Base-by-base conservation (phyloP, 805 yeast species). In the Priceomyces carsonii region DNA sequence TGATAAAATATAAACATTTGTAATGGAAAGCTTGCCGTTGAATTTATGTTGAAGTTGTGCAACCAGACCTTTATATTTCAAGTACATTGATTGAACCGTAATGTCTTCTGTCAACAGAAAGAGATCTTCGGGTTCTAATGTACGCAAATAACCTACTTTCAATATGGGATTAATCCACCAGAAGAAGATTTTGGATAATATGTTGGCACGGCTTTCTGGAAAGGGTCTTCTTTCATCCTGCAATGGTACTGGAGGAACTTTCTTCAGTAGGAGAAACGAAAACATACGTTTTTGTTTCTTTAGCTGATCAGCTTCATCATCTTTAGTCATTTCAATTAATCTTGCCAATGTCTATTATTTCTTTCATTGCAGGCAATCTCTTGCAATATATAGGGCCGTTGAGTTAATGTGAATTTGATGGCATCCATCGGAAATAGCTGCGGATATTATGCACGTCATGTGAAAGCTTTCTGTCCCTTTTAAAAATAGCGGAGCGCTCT, bases 241-340 rank as follows among this genome's bases (percentile, higher is more conserved):
- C 8, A 44, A 25, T 0, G 84, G 81, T 3, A 79, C 51, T 0
- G 70, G 71, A 0, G 79, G 75, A 1, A 71, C 62, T 18, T 63
- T 57, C 20, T 64, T 71, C n/a, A 70, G 47, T 39, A 75, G 64
- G 23, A 77, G 33, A 38, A 71, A 73, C 2, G 77, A 62, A 38
- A 78, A 68, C 30, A 71, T 26, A 36, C 83, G 59, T 39, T 63
- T 69, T 44, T 79, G 80, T 65, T 20, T 29, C 22, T 29, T 19
- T 13, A 20, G n/a, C 25, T 10, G 25, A n/a, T 29, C 16, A 8
- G 17, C n/a, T 21, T 29, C 33, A n/a, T n/a, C n/a, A n/a, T n/a
- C n/a, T n/a, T n/a, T n/a, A n/a, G n/a, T n/a, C n/a, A n/a, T n/a
- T n/a, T n/a, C n/a, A n/a, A n/a, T n/a, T n/a, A n/a, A n/a, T n/a